Evolutionary conservation across 306 rosid species (phyloP).

Genomic region (Pyrus communis): DNA sequence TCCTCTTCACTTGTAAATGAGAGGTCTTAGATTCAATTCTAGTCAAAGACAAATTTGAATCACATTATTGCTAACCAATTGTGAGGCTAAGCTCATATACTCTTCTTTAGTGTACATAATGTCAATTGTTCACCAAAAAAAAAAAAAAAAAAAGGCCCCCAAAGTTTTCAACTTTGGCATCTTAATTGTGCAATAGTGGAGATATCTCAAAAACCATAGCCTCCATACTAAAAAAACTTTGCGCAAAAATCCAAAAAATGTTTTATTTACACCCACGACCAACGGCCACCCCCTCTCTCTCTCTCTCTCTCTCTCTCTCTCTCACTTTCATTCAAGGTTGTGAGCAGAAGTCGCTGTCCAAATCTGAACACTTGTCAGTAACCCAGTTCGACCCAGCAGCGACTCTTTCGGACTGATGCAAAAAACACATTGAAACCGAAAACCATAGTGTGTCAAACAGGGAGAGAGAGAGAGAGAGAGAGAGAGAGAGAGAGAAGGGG

Average conservation of each 20-base stretch:
- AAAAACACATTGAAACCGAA: not conserved
- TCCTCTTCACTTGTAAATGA: rapidly evolving
- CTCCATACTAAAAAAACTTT: not conserved
- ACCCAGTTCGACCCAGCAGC: conserved; percentile 20
- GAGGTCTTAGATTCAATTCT: too few species aligned
- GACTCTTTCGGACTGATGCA: conserved; percentile 16
- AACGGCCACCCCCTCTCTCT: not conserved
- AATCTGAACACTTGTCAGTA: conserved; percentile 29
- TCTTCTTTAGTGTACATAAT: not conserved
- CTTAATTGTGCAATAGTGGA: not conserved
- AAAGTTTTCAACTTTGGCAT: not conserved
- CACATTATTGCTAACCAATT: too few species aligned
- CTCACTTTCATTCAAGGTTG: conserved; percentile 25
- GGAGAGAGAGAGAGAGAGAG: too few species aligned
- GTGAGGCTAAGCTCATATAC: rapidly evolving
- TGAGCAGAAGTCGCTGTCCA: conserved; percentile 53
- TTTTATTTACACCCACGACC: not conserved
- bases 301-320: not conserved
- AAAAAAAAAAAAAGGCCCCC: not conserved
- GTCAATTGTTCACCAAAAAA: not conserved
- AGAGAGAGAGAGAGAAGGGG: not conserved
- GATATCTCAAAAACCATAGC: not conserved
- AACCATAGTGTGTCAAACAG: not conserved
- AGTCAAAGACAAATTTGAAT: rapidly evolving
- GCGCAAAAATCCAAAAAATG: not conserved